Evolutionary conservation across 805 yeast genomes (phyloP), one percentile per base, ranked within the genome.

Genomic region (Tetrapisispora namnaoensis): DNA sequence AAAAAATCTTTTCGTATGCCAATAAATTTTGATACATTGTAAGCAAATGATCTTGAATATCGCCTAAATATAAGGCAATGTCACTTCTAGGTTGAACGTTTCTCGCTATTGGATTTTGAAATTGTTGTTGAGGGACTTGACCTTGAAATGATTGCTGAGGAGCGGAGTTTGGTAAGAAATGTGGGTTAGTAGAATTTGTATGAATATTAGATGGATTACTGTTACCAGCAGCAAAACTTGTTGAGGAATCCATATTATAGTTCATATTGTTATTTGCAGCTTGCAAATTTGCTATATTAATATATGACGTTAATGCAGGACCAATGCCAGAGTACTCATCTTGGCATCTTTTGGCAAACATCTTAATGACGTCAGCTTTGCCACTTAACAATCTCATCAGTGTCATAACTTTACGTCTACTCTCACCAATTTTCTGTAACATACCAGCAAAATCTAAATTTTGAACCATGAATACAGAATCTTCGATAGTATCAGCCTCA

Each of bases 21-120:
- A 83, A 68, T 62, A 91, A 74, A 61, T 88, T 90, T 69, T 89
- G 96, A 67, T 80, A 85, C 97, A 91, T 91, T 17, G 98, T 91
- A 50, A 90, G 82, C 60, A 91, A 85, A 77, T 90, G 98, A 74
- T 90, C 97, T 69, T 89, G 96, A 62, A 90, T 90, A 78, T 90
- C 98, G 49, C 96, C 96, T 53, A 90, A 69, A 66, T 87, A 91
- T 54, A 90, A 73, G 0, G 95, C 95, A 68, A 90, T 90, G 59
- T 91, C 97, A 27, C 85, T 91, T 59, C 95, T 76, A 46, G 96
- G 96, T 57, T 81, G 79, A 0, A 76, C 72, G 10, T 34, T 45
- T 28, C 30, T 43, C 27, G 41, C n/a, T 22, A 21, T 8, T 38
- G 21, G 35, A 11, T 45, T 45, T 28, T n/a, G 36, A 18, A 27